Evolutionary conservation across 2,329 filamentous ascomycete species (phyloP).

Genomic region (Colletotrichum noveboracense): DNA sequence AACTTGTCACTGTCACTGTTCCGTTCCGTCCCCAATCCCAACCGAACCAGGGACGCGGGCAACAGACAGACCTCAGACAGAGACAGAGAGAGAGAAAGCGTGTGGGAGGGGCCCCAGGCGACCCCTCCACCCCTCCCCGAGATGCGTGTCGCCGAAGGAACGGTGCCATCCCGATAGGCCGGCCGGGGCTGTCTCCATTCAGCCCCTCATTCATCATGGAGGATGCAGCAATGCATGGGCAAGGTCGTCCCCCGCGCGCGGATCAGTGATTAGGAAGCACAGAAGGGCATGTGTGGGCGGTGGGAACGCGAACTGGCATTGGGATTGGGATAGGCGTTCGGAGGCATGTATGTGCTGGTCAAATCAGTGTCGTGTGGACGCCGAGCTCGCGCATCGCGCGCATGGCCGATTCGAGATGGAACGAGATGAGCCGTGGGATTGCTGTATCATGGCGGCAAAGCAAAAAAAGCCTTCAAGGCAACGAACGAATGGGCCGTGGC

Average conservation of each 20-base stretch:
- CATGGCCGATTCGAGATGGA: neutral
- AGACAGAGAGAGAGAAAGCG: neutral
- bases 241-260: constrained; percentile 13
- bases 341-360: constrained; percentile 10
- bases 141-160: neutral
- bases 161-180: constrained; percentile 13
- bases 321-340: neutral
- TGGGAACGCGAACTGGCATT: neutral
- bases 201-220: constrained; percentile 5
- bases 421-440: neutral
- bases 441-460: neutral
- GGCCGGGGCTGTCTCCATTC: neutral
- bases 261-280: neutral
- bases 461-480: neutral
- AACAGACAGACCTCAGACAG: neutral
- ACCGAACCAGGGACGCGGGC: neutral
- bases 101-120: neutral
- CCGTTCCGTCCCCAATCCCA: neutral
- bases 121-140: neutral
- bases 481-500: neutral
- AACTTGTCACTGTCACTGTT: neutral
- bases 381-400: neutral
- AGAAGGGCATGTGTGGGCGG: neutral
- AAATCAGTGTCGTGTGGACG: neutral
- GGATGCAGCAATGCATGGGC: constrained; percentile 1